phyloP scores from a whole-genome alignment of 768 basidiomycete species.

The Lentinus tigrinus region DNA sequence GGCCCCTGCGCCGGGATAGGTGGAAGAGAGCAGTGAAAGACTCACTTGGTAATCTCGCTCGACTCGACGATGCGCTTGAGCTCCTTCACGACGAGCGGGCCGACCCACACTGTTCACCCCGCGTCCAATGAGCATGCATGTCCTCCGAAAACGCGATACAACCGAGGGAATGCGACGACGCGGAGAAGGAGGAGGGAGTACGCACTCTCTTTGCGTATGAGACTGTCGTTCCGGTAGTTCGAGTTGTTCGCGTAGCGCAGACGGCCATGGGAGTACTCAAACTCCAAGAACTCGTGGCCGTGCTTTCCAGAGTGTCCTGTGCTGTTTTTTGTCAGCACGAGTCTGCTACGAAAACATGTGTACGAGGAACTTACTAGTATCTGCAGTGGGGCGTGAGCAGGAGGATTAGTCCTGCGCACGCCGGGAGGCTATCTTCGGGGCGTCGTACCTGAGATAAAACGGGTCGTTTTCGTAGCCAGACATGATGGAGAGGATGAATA shows the following conservation, averaged over 20 bases:
- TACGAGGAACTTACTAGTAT: slow-evolving; percentile 48
- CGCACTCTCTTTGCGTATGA: slow-evolving; percentile 98
- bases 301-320: slow-evolving; percentile 99
- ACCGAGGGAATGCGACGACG: too few species aligned
- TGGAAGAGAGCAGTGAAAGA: neutral
- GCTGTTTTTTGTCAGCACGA: slow-evolving; percentile 55
- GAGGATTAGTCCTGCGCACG: slow-evolving; percentile 22
- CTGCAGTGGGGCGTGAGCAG: slow-evolving; percentile 31
- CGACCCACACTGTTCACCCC: slow-evolving; percentile 78
- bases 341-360: neutral
- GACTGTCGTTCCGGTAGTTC: slow-evolving; percentile 95
- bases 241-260: slow-evolving; percentile 99
- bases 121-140: neutral
- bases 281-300: slow-evolving; percentile 97
- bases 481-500: slow-evolving; percentile 30
- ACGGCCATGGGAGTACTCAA: slow-evolving; percentile 96
- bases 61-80: slow-evolving; percentile 91
- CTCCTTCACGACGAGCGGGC: slow-evolving; percentile 89
- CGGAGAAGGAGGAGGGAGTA: slow-evolving; percentile 23
- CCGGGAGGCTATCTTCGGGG: slow-evolving; percentile 20
- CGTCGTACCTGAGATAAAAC: slow-evolving; percentile 71
- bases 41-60: slow-evolving; percentile 93
- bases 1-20: neutral
- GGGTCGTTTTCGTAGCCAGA: slow-evolving; percentile 64
- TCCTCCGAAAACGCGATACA: too few species aligned